phyloP scores from a whole-genome alignment of 768 basidiomycete genomes.

The Wakefieldia striispora region DNA sequence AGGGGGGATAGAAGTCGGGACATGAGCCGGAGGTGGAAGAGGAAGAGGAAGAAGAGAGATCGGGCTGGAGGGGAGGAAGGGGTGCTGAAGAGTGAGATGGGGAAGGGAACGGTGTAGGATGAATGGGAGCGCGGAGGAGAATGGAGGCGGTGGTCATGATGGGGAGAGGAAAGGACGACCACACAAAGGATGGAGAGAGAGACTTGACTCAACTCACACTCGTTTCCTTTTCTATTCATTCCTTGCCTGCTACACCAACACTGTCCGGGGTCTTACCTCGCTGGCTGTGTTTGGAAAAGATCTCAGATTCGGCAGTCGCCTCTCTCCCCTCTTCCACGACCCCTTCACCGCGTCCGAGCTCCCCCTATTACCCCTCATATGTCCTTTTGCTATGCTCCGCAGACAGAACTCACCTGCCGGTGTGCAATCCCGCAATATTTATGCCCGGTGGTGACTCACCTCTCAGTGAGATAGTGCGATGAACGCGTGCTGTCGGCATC shows the following conservation, averaged over 20 bases:
- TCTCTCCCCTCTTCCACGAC: too few relatives aligned
- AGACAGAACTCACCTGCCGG: too few relatives aligned
- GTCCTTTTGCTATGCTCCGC: too few relatives aligned
- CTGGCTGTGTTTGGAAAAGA: too few relatives aligned
- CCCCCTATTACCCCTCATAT: too few relatives aligned
- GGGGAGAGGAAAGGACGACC: background rate
- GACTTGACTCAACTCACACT: background rate
- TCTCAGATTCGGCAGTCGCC: too few relatives aligned
- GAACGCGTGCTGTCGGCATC: too few relatives aligned
- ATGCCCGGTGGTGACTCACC: too few relatives aligned
- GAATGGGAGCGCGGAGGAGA: constrained; percentile 14
- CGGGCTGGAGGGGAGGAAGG: constrained; percentile 15
- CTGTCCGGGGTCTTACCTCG: too few relatives aligned
- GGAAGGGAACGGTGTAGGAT: constrained; percentile 2
- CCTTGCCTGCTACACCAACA: background rate
- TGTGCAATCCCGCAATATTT: too few relatives aligned
- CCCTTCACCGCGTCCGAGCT: too few relatives aligned
- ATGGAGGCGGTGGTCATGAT: constrained; percentile 20
- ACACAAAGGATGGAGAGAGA: constrained; percentile 5
- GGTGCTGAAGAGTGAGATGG: constrained; percentile 7
- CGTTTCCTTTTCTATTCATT: constrained; percentile 14
- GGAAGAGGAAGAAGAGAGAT: constrained; percentile 18
- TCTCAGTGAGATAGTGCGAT: too few relatives aligned
- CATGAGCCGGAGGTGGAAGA: constrained; percentile 21
- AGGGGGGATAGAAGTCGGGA: constrained; percentile 13